Conservation (phyloP, 495 filamentous ascomycete genomes). For the Penicillium riverlandense region DNA sequence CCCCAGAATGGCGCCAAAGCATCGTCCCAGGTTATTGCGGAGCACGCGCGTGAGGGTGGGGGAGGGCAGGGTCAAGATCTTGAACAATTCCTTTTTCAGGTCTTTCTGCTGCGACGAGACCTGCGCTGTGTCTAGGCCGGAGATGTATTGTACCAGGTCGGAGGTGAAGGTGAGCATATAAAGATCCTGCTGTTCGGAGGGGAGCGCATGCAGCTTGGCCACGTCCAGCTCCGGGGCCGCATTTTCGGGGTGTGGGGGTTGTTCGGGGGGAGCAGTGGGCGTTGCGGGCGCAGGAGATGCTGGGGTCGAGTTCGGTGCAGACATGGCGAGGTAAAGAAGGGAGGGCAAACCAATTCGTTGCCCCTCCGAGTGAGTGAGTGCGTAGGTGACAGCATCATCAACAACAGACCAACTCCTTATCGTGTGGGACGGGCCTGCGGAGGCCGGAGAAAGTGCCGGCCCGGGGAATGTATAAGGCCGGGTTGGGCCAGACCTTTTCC, state of each 20-base stretch:
- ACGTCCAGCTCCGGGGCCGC: constrained; percentile 66
- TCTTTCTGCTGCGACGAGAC: constrained; percentile 81
- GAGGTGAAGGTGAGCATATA: constrained; percentile 86
- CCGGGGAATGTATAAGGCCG: constrained; percentile 17
- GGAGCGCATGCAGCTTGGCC: constrained; percentile 77
- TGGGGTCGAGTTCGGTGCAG: constrained; percentile 27
- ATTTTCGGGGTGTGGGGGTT: constrained; percentile 18
- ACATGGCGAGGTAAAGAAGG: constrained; percentile 16
- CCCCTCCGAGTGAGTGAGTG: no score
- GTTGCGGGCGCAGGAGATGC: constrained; percentile 5
- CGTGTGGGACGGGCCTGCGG: constrained; percentile 23
- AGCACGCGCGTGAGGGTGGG: constrained; percentile 84
- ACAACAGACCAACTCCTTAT: constrained; percentile 19
- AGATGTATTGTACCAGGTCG: constrained; percentile 73
- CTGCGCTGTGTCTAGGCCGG: constrained; percentile 62
- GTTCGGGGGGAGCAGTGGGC: no score
- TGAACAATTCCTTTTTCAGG: constrained; percentile 83
- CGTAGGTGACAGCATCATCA: neutral
- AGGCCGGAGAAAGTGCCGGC: constrained; percentile 30
- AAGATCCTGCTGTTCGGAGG: constrained; percentile 92
- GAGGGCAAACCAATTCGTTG: no score
- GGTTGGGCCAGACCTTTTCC: neutral
- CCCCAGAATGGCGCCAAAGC: constrained; percentile 74
- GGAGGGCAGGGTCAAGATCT: constrained; percentile 78
- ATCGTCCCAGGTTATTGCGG: constrained; percentile 78